Evolutionary conservation across 805 yeast species (phyloP), one percentile per base, ranked within the genome.

Genomic region (Saccharomycopsis lassenensis): DNA sequence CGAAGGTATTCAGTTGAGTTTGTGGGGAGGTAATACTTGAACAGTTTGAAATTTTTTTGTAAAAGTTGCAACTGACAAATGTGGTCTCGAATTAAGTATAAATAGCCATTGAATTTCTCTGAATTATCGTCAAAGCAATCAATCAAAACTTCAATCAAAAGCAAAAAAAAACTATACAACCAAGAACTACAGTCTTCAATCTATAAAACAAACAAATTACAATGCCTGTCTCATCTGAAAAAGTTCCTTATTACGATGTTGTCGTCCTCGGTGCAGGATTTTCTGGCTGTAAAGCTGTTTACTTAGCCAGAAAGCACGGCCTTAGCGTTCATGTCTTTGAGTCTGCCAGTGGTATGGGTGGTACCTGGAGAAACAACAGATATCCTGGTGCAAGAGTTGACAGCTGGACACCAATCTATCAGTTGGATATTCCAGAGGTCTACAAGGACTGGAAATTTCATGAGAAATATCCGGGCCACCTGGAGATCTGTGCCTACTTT

Each of bases 371-470:
- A 26, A 24, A 29, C 28, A 46, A 44, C 34, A 32, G 39, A 4
- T 47, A 47, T 29, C 49, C 51, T 19, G 51, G 51, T 14, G 48
- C 57, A 4, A 42, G 56, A 12, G 57, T 54, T 27, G 59, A 54
- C 43, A 44, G 52, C 11, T 47, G 43, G 7, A 44, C 48, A 11
- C 59, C 58, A 3, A 33, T 41, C 19, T 54, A 55, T 36, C 52
- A 53, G 35, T 40, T 54, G 12, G 36, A 43, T 23, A 43, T 49
- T 29, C 48, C 52, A 7, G 56, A 54, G 36, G 39, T 49, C 18
- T 51, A 48, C 38, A 22, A 35, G 10, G 40, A 43, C 24, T 55
- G 55, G 52, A 35, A 40, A 12, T 55, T 54, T 51, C 27, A 45
- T n/a, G 48, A 40, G 31, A 40, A 46, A 24, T 55, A 41, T 32